Evolutionary conservation across 352 stramenopile genomes (phyloP), one percentile per base, ranked within the genome.

Genomic region (Phytopythium oedochilum): DNA sequence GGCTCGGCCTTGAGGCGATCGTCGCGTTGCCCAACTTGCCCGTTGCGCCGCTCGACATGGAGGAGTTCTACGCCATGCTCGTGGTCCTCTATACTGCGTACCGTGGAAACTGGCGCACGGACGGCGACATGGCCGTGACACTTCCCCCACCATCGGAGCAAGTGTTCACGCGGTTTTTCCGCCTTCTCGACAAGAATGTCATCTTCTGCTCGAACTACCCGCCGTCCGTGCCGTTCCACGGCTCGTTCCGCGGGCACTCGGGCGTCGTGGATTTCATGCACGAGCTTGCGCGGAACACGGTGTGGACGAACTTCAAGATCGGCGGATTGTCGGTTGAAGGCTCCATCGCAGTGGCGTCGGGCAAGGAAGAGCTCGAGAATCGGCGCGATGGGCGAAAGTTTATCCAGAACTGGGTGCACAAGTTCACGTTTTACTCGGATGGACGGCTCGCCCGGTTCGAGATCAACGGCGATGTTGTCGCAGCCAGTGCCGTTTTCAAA

Each of bases 321-420:
- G 85, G 67, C 12, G 85, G 85, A 0, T 69, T 95, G 42, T 88
- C 74, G 0, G 79, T 93, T n/a, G 85, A 95, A 70, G 83, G 83
- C 26, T 85, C 78, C 7, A 86, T 95, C 14, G 85, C 85, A 11
- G 85, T 95, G 22, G 85, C 85, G 22, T 91, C 78, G 0, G 85
- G 85, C 10, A 91, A 93, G 43, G 85, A 95, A 49, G 83, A 95
- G 57, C 76, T 95, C 18, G 85, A 92, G 53, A 95, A 95, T 68
- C 84, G 85, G 38, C 76, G 79, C 39, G 85, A 95, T 36, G 77
- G 72, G 0, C 78, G 85, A 34, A 89, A 88, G 48, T 95, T 95
- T 42, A 81, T 93, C 39, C 85, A 95, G 57, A 95, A 95, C 50
- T 95, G 85, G 85, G 83, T 95, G 32, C 85, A 95, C 70, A 95